These are phyloP conservation scores for Solanum pennellii DNA, from an alignment of 257 asterid genomes.

Conservation along the genomic window DNA sequence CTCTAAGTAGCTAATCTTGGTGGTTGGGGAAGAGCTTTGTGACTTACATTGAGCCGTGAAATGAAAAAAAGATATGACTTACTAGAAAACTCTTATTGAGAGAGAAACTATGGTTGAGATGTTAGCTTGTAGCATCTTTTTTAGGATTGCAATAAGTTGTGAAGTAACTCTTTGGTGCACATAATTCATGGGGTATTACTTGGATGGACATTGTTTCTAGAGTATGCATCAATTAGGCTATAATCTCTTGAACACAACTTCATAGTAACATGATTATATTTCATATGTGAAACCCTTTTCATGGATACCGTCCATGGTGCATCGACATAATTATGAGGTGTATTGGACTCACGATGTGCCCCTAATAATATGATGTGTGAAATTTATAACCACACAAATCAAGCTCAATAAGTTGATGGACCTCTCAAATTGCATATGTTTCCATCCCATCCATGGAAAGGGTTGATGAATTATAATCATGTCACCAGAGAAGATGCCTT, in stretches of 20 bases:
- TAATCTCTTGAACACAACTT: slow-evolving; percentile 25
- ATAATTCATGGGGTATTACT: slow-evolving; percentile 20
- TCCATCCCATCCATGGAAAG: too few species aligned
- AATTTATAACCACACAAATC: slow-evolving; percentile 46
- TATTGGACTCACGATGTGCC: slow-evolving; percentile 10
- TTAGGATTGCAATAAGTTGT: neutral
- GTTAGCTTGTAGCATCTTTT: too few species aligned
- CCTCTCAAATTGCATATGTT: too few species aligned
- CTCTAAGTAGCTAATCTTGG: neutral
- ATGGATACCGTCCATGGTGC: slow-evolving; percentile 6
- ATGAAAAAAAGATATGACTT: neutral
- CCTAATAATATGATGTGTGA: slow-evolving; percentile 34
- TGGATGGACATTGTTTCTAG: too few species aligned
- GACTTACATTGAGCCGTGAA: neutral
- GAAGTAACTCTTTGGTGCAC: slow-evolving; percentile 27
- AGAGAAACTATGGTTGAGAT: slow-evolving; percentile 6
- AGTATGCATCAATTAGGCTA: neutral
- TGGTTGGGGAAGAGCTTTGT: neutral
- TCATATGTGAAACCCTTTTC: slow-evolving; percentile 23
- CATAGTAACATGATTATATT: slow-evolving; percentile 20
- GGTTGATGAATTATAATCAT: too few species aligned
- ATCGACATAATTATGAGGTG: slow-evolving; percentile 22
- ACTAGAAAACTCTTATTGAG: slow-evolving; percentile 1
- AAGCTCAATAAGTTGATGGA: too few species aligned
- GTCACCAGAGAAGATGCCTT: too few species aligned